Evolutionary conservation across 179 eudicot species (phyloP), one percentile per base, ranked within the genome.

Genomic region (Beta macrorhiza): DNA sequence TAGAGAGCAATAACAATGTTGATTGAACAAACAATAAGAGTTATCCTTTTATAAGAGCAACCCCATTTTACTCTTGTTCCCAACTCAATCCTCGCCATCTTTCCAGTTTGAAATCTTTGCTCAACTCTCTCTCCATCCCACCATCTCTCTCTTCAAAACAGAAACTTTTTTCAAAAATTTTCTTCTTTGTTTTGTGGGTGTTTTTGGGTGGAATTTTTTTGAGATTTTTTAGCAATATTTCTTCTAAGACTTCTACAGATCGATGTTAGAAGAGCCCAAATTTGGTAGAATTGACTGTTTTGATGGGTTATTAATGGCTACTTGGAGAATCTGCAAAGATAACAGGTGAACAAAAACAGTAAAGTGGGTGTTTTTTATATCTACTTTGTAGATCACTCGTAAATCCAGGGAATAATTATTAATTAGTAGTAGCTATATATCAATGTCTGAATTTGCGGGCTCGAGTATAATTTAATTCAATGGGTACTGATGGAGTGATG

Each of bases 1-100:
- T 87, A 93, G 71, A 95, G 88, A 78, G 91, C 98, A 77, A 92
- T 85, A 68, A 83, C 88, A 83, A 92, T 86, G 82, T 96, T 96
- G 82, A 96, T 85, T 49, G 90, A 89, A 84, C 99, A 96, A 80
- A 94, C 84, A 65, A 91, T 67, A 14, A 94, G 77, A 29, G 97
- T 91, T 9, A 89, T 88, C 64, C 92, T 87, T 85, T 91, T 96
- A 87, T 92, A 91, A 25, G 99, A 91, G 85, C 90, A 90, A 80
- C 73, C 69, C 88, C 93, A 91, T 88, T 89, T 90, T 79, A 87
- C 93, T 93, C 92, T 91, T 74, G 72, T 52, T 61, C 78, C 86
- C 88, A 83, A 86, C 79, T 89, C 91, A 71, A 77, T 75, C 78
- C 91, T 89, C 86, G 88, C 92, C 94, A 88, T 90, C 79, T 75